These are phyloP conservation scores for Pyracantha coccinea DNA, from an alignment of 331 rosid species.

Conservation along the genomic window DNA sequence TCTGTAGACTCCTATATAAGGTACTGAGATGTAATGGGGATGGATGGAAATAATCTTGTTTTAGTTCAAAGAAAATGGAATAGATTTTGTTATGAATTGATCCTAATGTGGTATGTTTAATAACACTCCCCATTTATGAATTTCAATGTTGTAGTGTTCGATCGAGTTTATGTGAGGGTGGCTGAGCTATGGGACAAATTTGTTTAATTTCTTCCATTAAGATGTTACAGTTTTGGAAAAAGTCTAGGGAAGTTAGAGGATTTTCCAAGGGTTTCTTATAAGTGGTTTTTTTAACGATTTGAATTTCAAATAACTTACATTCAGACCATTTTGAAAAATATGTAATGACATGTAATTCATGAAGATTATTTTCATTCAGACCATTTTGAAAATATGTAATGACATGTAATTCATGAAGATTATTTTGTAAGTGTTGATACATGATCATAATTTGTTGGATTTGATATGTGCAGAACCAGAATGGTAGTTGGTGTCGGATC, in stretches of 20 bases:
- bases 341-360: not conserved
- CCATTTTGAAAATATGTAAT: not conserved
- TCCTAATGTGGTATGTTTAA: not conserved
- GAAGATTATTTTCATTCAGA: not conserved
- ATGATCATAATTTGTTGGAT: not conserved
- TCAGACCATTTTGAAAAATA: not conserved
- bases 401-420: not conserved
- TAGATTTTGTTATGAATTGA: not conserved
- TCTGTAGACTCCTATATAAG: not conserved
- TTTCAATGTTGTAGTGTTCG: not conserved
- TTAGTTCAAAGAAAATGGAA: not conserved
- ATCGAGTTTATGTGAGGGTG: not conserved
- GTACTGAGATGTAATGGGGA: not conserved
- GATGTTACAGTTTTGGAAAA: not conserved
- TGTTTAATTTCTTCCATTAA: not conserved
- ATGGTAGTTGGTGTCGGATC: conserved; percentile 98
- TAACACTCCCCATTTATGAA: too few relatives aligned
- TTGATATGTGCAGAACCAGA: conserved; percentile 61
- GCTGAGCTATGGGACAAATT: not conserved
- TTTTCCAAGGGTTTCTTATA: not conserved
- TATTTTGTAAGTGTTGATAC: not conserved
- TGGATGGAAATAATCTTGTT: not conserved
- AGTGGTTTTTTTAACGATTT: not conserved
- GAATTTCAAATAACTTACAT: not conserved
- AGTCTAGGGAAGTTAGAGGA: not conserved